Base-by-base conservation (phyloP, 1,284 basidiomycete genomes). In the Polyporus tsugae region DNA sequence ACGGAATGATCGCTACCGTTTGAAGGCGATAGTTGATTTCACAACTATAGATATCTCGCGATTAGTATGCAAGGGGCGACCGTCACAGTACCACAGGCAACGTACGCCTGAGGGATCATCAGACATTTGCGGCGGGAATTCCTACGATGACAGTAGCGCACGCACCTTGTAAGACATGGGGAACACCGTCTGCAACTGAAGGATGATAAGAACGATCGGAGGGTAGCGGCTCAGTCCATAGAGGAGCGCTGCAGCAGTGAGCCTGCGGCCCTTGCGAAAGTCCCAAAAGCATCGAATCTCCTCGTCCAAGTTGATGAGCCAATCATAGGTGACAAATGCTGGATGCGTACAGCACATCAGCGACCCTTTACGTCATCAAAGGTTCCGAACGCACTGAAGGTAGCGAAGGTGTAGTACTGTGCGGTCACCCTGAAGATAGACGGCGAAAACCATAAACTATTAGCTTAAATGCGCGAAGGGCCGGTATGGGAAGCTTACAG, bases 201-300 rank as follows among this genome's bases (percentile, higher is more conserved):
- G 52, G 17, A 33, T 33, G 6, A 17, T 10, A 2, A 33, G 11
- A 33, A 53, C 11, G 25, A 53, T 53, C 5, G 29, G 25, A 15
- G 52, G 25, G 29, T 53, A 53, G 52, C 52, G 52, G 6, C 15
- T 53, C 29, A 53, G 25, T 6, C 25, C 52, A 9, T 53, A 53
- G 52, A 53, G 25, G 25, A 53, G 29, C 13, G 52, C 6, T 0
- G 52, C 25, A 15, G 15, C 52, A 0, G 52, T 53, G 52, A 19
- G 29, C 29, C 29, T 53, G 29, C 52, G 13, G 13, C 52, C 52
- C 2, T 33, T 53, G 29, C 29, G 11, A n/a, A 53, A 53, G 15
- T 33, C 52, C 52, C 52, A 53, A 17, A 53, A 53, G 29, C 52
- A 53, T 2, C 52, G 52, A 15, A 53, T 53, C 15, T 53, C 52